Evolutionary conservation across 2,329 filamentous ascomycete species (phyloP).

Genomic region (Trematosphaeria pertusa): DNA sequence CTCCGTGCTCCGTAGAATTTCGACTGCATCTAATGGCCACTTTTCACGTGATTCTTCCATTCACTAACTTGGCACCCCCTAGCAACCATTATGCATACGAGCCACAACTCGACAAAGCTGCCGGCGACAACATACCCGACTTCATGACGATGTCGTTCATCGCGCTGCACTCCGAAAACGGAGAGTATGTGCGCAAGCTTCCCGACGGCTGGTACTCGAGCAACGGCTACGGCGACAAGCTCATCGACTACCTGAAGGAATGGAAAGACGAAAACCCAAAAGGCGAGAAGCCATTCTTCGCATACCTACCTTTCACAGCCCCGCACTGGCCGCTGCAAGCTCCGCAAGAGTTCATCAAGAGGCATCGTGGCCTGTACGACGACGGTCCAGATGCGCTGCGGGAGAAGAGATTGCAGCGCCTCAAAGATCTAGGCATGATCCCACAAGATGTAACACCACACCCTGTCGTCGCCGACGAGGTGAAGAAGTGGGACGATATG

Average conservation of each 20-base stretch:
- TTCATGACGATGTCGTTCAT: constrained; percentile 54
- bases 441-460: constrained; percentile 35
- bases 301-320: constrained; percentile 37
- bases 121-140: constrained; percentile 44
- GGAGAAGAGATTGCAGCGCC: constrained; percentile 23
- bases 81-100: constrained; percentile 63
- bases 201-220: constrained; percentile 48
- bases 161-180: constrained; percentile 49
- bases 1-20: too few species aligned
- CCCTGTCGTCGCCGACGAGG: constrained; percentile 58
- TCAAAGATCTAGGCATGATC: constrained; percentile 29
- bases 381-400: constrained; percentile 33
- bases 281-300: constrained; percentile 35
- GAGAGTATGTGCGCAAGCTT: constrained; percentile 48
- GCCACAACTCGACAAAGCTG: constrained; percentile 47
- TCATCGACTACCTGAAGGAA: constrained; percentile 44
- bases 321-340: constrained; percentile 42
- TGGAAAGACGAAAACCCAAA: constrained; percentile 3
- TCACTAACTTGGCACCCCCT: constrained; percentile 4
- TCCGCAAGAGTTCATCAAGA: constrained; percentile 27
- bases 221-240: constrained; percentile 50
- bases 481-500: constrained; percentile 59
- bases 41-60: background rate
- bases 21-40: too few species aligned
- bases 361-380: constrained; percentile 33